These are phyloP conservation scores for Litchi chinensis DNA, from an alignment of 345 rosid species.

Conservation along the genomic window DNA sequence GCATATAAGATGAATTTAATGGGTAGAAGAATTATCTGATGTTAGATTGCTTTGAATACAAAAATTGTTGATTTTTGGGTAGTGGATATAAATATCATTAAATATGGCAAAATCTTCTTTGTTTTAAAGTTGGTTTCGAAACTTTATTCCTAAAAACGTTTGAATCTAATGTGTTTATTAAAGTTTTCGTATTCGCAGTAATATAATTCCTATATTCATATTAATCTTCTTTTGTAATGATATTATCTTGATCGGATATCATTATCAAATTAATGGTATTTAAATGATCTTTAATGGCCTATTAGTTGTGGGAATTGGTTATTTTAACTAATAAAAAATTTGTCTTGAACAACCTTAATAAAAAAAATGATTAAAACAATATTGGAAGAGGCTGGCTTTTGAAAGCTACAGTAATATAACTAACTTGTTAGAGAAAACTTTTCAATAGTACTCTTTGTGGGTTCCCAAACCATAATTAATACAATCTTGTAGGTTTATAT, in stretches of 20 bases:
- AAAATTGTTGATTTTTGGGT: no score
- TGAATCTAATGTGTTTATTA: no score
- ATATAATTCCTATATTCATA: no score
- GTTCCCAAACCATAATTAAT: slow-evolving; percentile 3
- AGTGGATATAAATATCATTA: no score
- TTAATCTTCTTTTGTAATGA: neutral
- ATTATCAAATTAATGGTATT: neutral
- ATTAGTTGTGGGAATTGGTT: neutral
- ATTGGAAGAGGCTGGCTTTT: neutral
- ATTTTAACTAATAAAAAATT: neutral
- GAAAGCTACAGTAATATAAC: neutral
- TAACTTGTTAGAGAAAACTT: neutral
- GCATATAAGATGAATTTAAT: no score
- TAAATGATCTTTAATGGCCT: neutral
- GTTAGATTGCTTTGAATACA: no score
- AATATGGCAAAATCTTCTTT: no score
- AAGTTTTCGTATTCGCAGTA: no score
- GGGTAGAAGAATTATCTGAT: no score
- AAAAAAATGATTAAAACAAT: neutral
- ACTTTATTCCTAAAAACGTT: no score
- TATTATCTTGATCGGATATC: neutral
- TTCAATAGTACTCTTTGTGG: neutral
- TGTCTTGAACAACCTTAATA: neutral
- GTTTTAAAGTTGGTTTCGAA: no score
- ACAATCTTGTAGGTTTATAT: neutral